Base-by-base conservation (phyloP, 139 green algal species). In the Chlorella sp. region DNA sequence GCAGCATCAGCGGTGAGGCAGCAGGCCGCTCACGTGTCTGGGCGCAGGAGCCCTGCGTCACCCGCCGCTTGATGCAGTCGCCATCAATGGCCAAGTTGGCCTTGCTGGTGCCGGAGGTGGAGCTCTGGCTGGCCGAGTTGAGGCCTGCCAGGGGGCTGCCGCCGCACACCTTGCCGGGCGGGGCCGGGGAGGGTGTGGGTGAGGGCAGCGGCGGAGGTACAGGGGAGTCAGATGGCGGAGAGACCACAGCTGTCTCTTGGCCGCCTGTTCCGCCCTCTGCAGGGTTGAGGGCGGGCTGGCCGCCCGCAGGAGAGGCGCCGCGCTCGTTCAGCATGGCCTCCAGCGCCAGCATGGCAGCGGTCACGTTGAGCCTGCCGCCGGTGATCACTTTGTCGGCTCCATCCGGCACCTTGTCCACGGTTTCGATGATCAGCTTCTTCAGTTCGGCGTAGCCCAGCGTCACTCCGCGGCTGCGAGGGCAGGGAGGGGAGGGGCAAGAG, bases 41-140 rank as follows among this genome's bases (percentile, higher is more conserved):
- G 17, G 83, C 51, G 64, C 83, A 87, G 44, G 62, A 74, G 41
- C 62, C 57, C 38, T 82, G 25, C 30, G 5, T n/a, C 9, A 51
- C n/a, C 18, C 47, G 55, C 18, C 78, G 20, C 62, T 47, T 81
- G 30, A 30, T 56, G 83, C 87, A 90, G 4, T 81, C 51, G 25
- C 87, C 87, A 39, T 90, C 76, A 26, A 86, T 78, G 1, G 75
- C 87, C 3, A 68, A 20, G 75, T 44, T 69, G 39, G 83, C 78
- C 13, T 38, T 23, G 41, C 79, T n/a, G 1, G 16, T 18, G 18
- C 51, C 60, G 0, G n/a, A 13, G 5, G 75, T 64, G 39, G 69
- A 56, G 36, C 81, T 80, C 39, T 74, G 62, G 25, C 44, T 74
- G 26, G 81, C 81, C 11, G 70, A 71, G 69, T 64, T 87, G 41